Conservation (phyloP, 352 stramenopile genomes). For the Phytophthora fragariaefolia region DNA sequence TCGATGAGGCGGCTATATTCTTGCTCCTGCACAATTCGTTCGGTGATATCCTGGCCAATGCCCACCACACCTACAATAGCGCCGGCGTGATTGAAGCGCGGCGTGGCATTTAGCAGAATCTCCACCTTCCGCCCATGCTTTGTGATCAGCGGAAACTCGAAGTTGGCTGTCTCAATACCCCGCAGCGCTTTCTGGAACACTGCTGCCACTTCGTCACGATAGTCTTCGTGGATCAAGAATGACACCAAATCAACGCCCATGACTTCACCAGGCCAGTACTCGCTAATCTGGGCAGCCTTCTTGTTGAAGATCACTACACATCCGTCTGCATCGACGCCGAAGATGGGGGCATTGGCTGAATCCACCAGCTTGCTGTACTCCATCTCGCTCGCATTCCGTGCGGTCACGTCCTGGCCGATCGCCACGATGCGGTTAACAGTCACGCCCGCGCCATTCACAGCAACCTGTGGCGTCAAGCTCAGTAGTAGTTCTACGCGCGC, state of each 20-base stretch:
- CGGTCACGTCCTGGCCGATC: constrained; percentile 75
- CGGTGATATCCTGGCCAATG: constrained; percentile 86
- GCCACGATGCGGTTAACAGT: constrained; percentile 61
- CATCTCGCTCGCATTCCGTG: constrained; percentile 67
- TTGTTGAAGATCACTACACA: constrained; percentile 91
- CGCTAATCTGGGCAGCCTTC: constrained; percentile 88
- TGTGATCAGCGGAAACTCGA: constrained; percentile 85
- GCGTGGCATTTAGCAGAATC: constrained; percentile 81
- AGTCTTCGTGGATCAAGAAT: constrained; percentile 78
- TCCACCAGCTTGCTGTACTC: constrained; percentile 81
- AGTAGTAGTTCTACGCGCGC: constrained; percentile 60
- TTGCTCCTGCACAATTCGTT: constrained; percentile 80
- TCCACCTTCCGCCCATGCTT: constrained; percentile 79
- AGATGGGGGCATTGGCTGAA: constrained; percentile 80
- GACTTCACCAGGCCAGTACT: constrained; percentile 89
- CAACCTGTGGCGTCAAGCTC: constrained; percentile 60
- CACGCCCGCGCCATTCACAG: constrained; percentile 31
- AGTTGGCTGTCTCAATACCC: constrained; percentile 76
- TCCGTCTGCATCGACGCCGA: constrained; percentile 67
- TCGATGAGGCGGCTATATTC: constrained; percentile 86
- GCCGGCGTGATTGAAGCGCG: constrained; percentile 66
- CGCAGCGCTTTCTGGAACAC: constrained; percentile 77
- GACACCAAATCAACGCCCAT: constrained; percentile 84
- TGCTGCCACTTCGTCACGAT: constrained; percentile 61
- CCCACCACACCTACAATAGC: constrained; percentile 78